Base-by-base conservation (phyloP, 139 green algal species). In the Chlorella sorokiniana region DNA sequence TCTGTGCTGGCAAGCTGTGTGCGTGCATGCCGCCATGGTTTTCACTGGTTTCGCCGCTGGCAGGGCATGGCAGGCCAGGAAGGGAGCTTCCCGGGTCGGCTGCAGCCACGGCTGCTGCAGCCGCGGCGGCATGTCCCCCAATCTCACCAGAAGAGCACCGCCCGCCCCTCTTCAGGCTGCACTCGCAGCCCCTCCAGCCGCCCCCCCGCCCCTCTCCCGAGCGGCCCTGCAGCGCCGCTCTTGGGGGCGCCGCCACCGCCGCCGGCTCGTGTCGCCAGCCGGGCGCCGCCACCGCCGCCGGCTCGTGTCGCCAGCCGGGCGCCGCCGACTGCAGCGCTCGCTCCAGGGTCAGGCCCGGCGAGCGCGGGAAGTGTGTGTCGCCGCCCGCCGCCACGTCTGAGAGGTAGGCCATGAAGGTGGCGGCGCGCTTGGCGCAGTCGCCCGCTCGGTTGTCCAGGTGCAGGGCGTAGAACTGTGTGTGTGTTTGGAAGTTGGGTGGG, bases 401-500 rank as follows among this genome's bases (percentile, higher is more conserved):
- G 44, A 94, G 87, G 85, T 94, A 95, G 0, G 93, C 41, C 76
- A 95, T 91, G 77, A 95, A 88, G 51, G 91, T 95, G 38, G 91
- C 91, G 22, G 88, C 84, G 3, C 91, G 84, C 1, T 69, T 85
- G 22, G 91, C 77, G 7, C 80, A 48, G 11, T 83, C 75, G 1
- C 90, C 91, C 9, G 86, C 88, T 31, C 88, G 86, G 88, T 95
- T 94, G 88, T 95, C 91, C 59, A 93, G 93, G 75, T 95, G 91
- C 74, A 91, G 78, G 0, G 76, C 64, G 51, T 93, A 93, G 40
- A 88, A 90, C 40, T 90, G 83, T 35, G 40, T n/a, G n/a, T n/a
- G n/a, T n/a, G n/a, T n/a, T n/a, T n/a, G n/a, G n/a, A n/a, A n/a
- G n/a, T n/a, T n/a, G n/a, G n/a, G n/a, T n/a, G n/a, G n/a, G n/a